Conservation (phyloP, 2,329 filamentous ascomycete genomes). For the Ascocoryne sarcoides region DNA sequence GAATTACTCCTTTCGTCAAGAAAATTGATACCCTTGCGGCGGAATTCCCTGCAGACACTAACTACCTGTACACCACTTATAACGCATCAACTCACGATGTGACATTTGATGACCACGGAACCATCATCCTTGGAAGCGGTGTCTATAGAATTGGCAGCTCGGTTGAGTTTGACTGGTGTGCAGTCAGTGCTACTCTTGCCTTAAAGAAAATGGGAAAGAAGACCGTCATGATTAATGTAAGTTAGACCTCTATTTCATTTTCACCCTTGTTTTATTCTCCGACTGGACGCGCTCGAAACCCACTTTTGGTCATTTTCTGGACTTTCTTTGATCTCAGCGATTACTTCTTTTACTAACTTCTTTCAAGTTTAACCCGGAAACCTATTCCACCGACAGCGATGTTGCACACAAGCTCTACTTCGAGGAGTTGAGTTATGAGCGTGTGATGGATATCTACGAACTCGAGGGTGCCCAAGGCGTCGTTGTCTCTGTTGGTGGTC, state of each 20-base stretch:
- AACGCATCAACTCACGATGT: conserved; percentile 93
- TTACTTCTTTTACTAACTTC: conserved; percentile 9
- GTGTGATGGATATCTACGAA: conserved; percentile 96
- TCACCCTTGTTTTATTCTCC: neutral
- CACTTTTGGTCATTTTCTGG: neutral
- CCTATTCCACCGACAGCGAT: conserved; percentile 76
- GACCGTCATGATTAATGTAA: conserved; percentile 91
- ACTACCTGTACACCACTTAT: conserved; percentile 97
- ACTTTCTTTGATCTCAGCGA: neutral
- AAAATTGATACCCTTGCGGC: conserved; percentile 96
- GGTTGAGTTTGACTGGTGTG: conserved; percentile 98
- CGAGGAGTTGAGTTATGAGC: conserved; percentile 88
- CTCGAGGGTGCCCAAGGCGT: conserved; percentile 78
- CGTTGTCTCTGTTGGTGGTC: conserved; percentile 91
- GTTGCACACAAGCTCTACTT: conserved; percentile 90
- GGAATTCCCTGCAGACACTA: conserved; percentile 90
- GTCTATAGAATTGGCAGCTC: conserved; percentile 97
- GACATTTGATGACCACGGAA: conserved; percentile 85
- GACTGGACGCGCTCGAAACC: neutral
- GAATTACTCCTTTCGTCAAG: conserved; percentile 93
- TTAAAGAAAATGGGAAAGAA: conserved; percentile 85
- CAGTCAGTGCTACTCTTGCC: conserved; percentile 79
- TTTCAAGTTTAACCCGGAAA: conserved; percentile 44
- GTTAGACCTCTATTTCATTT: conserved; percentile 22
- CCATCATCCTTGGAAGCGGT: conserved; percentile 81